Conservation (phyloP, 1,139 yeast genomes). For the Meyerozyma smithsonii region DNA sequence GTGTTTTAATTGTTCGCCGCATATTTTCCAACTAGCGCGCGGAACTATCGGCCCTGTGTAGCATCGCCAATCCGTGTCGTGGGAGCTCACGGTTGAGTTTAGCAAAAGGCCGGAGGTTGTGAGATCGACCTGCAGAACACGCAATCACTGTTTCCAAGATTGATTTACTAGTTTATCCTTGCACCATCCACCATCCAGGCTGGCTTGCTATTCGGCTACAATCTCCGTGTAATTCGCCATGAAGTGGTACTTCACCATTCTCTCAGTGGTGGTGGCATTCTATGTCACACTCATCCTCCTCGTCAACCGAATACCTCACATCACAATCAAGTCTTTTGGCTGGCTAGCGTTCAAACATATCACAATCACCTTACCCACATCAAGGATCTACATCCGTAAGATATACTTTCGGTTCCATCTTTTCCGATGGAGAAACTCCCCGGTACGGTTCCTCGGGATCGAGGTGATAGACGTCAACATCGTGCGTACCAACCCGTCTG, state of each 20-base stretch:
- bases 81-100: too few relatives aligned
- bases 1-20: background rate
- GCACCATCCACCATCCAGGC: too few relatives aligned
- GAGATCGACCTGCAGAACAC: too few relatives aligned
- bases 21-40: background rate
- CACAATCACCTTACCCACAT: constrained; percentile 16
- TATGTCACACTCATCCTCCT: constrained; percentile 18
- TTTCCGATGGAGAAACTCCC: constrained; percentile 21
- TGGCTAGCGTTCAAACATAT: constrained; percentile 32
- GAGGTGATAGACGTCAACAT: constrained; percentile 26
- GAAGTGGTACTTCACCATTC: background rate
- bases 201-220: background rate
- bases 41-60: background rate
- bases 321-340: constrained; percentile 32
- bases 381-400: constrained; percentile 17
- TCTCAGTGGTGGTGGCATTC: constrained; percentile 4
- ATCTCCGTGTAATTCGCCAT: background rate
- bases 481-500: constrained; percentile 4
- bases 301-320: constrained; percentile 31
- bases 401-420: constrained; percentile 25
- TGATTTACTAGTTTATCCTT: too few relatives aligned
- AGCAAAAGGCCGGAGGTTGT: too few relatives aligned
- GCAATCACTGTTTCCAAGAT: too few relatives aligned
- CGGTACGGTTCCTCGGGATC: constrained; percentile 28
- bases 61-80: too few relatives aligned